phyloP scores from a whole-genome alignment of 2,329 filamentous ascomycete genomes.

The Diaporthe ilicicola region DNA sequence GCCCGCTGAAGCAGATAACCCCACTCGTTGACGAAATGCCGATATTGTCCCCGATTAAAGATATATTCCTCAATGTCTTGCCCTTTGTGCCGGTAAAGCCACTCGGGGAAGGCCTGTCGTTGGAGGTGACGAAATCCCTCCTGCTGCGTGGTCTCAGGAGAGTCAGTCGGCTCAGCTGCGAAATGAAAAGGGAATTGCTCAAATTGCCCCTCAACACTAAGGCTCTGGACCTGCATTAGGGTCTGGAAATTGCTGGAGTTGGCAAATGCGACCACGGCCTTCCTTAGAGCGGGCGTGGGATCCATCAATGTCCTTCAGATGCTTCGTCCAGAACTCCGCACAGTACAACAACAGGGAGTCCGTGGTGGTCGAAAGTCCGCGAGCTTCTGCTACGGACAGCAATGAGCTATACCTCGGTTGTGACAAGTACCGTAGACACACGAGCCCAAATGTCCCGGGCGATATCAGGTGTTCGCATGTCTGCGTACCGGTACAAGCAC shows the following conservation, averaged over 20 bases:
- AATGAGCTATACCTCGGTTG: not conserved
- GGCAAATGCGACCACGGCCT: not conserved
- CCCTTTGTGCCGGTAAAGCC: not conserved
- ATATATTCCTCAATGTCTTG: not conserved
- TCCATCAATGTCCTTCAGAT: not conserved
- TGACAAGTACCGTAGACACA: not conserved
- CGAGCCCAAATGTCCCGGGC: not conserved
- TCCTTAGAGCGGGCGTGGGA: not conserved
- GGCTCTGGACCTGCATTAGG: not conserved
- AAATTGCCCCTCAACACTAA: not conserved
- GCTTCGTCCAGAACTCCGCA: not conserved
- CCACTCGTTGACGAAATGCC: not conserved
- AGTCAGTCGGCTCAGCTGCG: accelerated
- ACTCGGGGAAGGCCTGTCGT: not conserved
- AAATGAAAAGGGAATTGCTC: not conserved
- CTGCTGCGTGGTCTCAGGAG: not conserved
- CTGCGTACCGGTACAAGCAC: not conserved
- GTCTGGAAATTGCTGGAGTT: not conserved
- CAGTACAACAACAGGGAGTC: not conserved
- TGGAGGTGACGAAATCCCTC: not conserved
- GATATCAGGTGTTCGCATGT: not conserved
- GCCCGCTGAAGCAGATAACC: not conserved
- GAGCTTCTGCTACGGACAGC: not conserved
- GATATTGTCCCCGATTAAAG: not conserved
- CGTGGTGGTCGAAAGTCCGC: not conserved